A percentile compares a stretch with the other conserved stretches of the same genome.
Conservation (phyloP, 1,284 basidiomycete species). For the Cryptococcus hybrid region DNA sequence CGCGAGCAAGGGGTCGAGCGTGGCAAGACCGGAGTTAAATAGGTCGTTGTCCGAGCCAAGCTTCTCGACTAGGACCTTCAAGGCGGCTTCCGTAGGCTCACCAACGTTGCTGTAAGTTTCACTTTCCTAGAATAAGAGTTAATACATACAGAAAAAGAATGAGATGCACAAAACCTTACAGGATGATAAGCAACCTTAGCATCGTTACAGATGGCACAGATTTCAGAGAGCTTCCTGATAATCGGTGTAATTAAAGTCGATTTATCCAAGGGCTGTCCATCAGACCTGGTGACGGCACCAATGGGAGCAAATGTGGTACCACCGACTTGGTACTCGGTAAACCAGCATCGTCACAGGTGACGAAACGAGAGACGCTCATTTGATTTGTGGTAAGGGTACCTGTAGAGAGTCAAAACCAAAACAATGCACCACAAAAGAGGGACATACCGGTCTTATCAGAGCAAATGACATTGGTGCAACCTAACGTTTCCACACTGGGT, state of each 20-base stretch:
- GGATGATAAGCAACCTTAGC: constrained; percentile 81
- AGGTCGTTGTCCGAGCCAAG: constrained; percentile 54
- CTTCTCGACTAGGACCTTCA: constrained; percentile 93
- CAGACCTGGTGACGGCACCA: constrained; percentile 66
- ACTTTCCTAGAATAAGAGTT: constrained; percentile 61
- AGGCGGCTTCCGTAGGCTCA: constrained; percentile 94
- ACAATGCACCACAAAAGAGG: not conserved
- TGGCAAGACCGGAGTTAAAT: constrained; percentile 57
- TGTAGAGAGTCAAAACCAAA: not conserved
- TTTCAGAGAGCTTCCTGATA: constrained; percentile 79
- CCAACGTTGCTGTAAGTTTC: constrained; percentile 79
- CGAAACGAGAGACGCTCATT: constrained; percentile 87
- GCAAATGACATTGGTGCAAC: constrained; percentile 95
- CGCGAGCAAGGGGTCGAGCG: constrained; percentile 62
- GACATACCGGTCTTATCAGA: constrained; percentile 85
- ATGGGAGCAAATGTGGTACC: constrained; percentile 85
- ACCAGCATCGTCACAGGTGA: constrained; percentile 60
- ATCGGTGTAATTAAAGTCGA: constrained; percentile 65
- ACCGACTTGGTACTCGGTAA: constrained; percentile 74
- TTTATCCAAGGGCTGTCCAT: constrained; percentile 59
- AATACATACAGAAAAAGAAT: no score
- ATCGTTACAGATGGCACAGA: constrained; percentile 89
- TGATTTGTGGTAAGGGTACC: constrained; percentile 88
- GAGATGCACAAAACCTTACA: constrained; percentile 52
- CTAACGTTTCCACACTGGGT: constrained; percentile 93